phyloP scores from a whole-genome alignment of 1,284 basidiomycete genomes.

The Flammula alnicola region DNA sequence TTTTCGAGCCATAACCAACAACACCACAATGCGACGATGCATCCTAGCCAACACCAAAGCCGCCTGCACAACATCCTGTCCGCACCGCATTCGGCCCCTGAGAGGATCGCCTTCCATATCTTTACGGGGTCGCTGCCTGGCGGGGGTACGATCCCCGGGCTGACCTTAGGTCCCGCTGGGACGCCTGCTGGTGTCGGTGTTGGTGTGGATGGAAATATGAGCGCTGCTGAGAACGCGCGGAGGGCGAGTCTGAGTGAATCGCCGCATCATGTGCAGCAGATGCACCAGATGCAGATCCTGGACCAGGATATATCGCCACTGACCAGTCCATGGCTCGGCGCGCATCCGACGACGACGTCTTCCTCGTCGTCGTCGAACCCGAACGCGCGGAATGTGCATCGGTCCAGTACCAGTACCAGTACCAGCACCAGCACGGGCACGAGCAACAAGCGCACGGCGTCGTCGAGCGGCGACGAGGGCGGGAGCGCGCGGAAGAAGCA shows the following conservation, averaged over 20 bases:
- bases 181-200: constrained; percentile 10
- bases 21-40: neutral
- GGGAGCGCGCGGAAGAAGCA: constrained; percentile 56
- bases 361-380: neutral
- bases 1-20: no score
- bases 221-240: neutral
- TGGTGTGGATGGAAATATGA: no score
- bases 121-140: constrained; percentile 20
- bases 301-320: constrained; percentile 77
- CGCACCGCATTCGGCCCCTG: constrained; percentile 31
- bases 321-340: constrained; percentile 76
- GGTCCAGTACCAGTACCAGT: neutral
- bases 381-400: constrained; percentile 4
- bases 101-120: constrained; percentile 32
- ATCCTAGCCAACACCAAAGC: constrained; percentile 2
- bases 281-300: constrained; percentile 36
- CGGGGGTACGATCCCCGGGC: constrained; percentile 13
- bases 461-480: constrained; percentile 43
- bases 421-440: constrained; percentile 11
- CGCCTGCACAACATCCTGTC: constrained; percentile 13
- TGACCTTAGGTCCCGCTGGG: constrained; percentile 19
- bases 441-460: constrained; percentile 44
- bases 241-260: constrained; percentile 15
- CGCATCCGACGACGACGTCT: constrained; percentile 32
- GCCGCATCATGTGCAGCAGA: constrained; percentile 14